Conservation (phyloP, 345 rosid species). For the Citropsis articulata region DNA sequence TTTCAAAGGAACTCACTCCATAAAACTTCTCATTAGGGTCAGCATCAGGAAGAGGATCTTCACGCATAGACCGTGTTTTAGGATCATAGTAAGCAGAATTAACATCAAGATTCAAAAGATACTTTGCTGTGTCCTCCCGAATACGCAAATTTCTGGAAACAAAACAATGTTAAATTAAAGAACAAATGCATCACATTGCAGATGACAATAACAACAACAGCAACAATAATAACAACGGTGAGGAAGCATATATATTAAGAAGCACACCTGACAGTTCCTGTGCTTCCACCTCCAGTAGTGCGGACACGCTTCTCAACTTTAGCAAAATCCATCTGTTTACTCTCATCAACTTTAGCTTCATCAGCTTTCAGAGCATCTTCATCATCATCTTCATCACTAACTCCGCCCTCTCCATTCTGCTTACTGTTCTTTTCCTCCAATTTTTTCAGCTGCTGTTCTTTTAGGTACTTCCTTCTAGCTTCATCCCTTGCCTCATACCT, state of each 20-base stretch:
- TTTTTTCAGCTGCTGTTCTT: slow-evolving; percentile 80
- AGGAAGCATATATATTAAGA: not conserved
- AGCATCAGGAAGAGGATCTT: slow-evolving; percentile 80
- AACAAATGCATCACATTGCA: not conserved
- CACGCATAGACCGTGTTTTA: slow-evolving; percentile 74
- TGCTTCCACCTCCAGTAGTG: slow-evolving; percentile 96
- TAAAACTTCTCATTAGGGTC: slow-evolving; percentile 76
- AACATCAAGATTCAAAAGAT: slow-evolving; percentile 69
- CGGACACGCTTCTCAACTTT: slow-evolving; percentile 98
- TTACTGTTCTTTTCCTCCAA: slow-evolving; percentile 74
- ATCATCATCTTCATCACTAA: slow-evolving; percentile 68
- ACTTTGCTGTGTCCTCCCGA: slow-evolving; percentile 75
- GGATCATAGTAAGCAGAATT: slow-evolving; percentile 80
- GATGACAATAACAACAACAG: not conserved
- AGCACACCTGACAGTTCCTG: slow-evolving; percentile 84
- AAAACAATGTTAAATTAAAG: not conserved
- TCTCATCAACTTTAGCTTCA: slow-evolving; percentile 91
- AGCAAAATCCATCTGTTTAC: slow-evolving; percentile 96
- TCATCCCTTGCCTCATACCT: slow-evolving; percentile 77
- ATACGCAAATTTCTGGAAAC: slow-evolving; percentile 62
- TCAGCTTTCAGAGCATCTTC: slow-evolving; percentile 75
- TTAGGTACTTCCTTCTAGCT: slow-evolving; percentile 64
- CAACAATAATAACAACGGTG: not conserved
- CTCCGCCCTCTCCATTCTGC: slow-evolving; percentile 36
- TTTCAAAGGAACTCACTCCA: slow-evolving; percentile 29